These are phyloP conservation scores for Gossypium arboreum DNA, from an alignment of 345 rosid genomes.

Conservation along the genomic window DNA sequence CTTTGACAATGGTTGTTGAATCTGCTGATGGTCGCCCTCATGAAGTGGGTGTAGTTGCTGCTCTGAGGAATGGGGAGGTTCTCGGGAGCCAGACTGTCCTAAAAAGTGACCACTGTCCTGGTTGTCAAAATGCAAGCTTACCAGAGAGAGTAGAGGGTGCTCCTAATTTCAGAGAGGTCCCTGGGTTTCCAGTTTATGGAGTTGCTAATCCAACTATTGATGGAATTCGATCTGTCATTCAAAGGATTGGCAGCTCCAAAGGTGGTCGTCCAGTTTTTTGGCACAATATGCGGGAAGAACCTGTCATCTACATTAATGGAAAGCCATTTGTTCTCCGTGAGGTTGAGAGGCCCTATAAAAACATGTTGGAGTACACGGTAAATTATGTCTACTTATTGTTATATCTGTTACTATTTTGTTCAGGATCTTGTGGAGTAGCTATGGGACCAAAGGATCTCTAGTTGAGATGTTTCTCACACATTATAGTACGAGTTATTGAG, in stretches of 20 bases:
- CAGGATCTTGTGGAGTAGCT: not conserved
- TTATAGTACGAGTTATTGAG: not conserved
- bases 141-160: constrained; percentile 99
- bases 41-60: constrained; percentile 90
- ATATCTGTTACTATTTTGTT: not conserved
- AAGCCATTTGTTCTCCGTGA: constrained; percentile 98
- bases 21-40: constrained; percentile 82
- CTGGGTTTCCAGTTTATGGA: constrained; percentile 97
- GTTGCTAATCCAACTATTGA: constrained; percentile 96
- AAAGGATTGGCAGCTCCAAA: constrained; percentile 76
- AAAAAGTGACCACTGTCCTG: constrained; percentile 98
- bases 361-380: constrained; percentile 98
- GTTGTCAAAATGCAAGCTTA: constrained; percentile 70
- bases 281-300: constrained; percentile 99
- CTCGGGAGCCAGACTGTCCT: constrained; percentile 96
- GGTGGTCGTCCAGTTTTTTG: constrained; percentile 79
- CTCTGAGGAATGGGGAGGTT: constrained; percentile 86
- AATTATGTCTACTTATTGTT: constrained; percentile 4
- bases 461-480: not conserved
- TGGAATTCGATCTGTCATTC: constrained; percentile 81
- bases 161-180: constrained; percentile 94
- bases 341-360: constrained; percentile 92
- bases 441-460: not conserved
- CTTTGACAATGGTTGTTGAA: constrained; percentile 67
- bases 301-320: constrained; percentile 93